Base-by-base conservation (phyloP, 805 yeast species). In the Metschnikowia dekortorum region DNA sequence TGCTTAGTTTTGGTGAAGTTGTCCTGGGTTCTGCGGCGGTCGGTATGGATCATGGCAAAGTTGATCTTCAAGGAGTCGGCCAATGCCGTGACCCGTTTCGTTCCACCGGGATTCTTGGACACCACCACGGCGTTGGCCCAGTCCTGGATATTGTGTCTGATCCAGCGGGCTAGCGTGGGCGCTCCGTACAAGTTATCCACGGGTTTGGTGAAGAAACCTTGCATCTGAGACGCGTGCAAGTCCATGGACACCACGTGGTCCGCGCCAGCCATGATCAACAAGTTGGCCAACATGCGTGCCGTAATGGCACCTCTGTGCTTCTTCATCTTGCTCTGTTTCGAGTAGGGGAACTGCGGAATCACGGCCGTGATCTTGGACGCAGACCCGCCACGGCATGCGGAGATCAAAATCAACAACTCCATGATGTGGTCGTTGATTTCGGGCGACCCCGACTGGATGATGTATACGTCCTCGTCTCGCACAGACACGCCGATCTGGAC, bases 241-340 rank as follows among this genome's bases (percentile, higher is more conserved):
- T 94, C 99, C 97, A 94, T 91, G 3, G 97, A 89, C 37, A 94
- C 92, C 51, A 94, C 95, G 69, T 94, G 99, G 70, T 94, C 98
- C 28, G 98, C 99, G 59, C 99, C 99, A 3, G 99, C 98, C 95
- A 94, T 95, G 51, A 90, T 83, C 55, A 94, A 75, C 63, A 94
- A 73, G 61, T 94, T 94, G 53, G 99, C 98, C 65, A 94, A 79
- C 98, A 94, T 88, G 66, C 98, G 82, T 13, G 99, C 99, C 4
- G 99, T 92, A 62, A 94, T 94, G 38, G 99, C 98, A 48, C 99
- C 99, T 70, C 99, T 79, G 66, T 94, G 98, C 69, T 90, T 94
- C 74, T 94, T 94, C 99, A 94, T 94, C 73, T 95, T 94, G 58
- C 92, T 84, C 71, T 94, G 99, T 69, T 55, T 55, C 18, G 97